Percentiles rank a stretch among this genome's conserved stretches.
Conservation (phyloP, 106 monocot species). For the Phalaenopsis aphrodite region DNA sequence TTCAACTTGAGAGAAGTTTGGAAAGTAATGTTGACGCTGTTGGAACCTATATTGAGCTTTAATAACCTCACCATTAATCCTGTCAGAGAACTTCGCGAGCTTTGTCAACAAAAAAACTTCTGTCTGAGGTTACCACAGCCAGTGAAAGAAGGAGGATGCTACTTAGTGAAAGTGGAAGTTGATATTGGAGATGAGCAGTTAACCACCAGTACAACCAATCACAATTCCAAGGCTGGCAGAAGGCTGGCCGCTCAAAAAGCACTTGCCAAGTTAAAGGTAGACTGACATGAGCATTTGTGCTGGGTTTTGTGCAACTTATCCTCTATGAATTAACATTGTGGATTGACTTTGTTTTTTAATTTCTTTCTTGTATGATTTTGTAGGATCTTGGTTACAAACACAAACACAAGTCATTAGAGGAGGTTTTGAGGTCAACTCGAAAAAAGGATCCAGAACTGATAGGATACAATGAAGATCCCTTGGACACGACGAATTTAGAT, state of each 20-base stretch:
- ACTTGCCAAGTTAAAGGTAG: constrained; percentile 71
- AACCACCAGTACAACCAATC: constrained; percentile 34
- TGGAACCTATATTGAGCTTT: constrained; percentile 49
- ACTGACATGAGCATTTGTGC: neutral
- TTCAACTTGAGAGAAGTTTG: constrained; percentile 66
- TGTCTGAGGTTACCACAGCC: constrained; percentile 33
- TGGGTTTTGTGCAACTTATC: neutral
- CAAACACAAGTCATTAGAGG: constrained; percentile 68
- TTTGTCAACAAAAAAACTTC: constrained; percentile 63
- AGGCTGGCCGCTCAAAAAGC: constrained; percentile 66
- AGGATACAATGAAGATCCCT: constrained; percentile 70
- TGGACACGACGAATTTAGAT: constrained; percentile 19
- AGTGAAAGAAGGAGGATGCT: constrained; percentile 24
- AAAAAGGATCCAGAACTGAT: constrained; percentile 57
- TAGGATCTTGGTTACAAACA: constrained; percentile 68
- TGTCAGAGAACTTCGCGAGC: constrained; percentile 75
- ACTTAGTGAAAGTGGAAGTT: constrained; percentile 47
- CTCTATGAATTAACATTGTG: neutral
- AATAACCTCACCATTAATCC: constrained; percentile 44
- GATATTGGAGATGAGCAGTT: constrained; percentile 20
- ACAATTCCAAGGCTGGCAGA: constrained; percentile 64
- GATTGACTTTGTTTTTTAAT: neutral
- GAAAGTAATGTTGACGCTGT: constrained; percentile 49
- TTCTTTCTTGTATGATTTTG: neutral
- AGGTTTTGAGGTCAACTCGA: constrained; percentile 33